phyloP scores from a whole-genome alignment of 768 basidiomycete genomes.

The Leccinum uliginosum region DNA sequence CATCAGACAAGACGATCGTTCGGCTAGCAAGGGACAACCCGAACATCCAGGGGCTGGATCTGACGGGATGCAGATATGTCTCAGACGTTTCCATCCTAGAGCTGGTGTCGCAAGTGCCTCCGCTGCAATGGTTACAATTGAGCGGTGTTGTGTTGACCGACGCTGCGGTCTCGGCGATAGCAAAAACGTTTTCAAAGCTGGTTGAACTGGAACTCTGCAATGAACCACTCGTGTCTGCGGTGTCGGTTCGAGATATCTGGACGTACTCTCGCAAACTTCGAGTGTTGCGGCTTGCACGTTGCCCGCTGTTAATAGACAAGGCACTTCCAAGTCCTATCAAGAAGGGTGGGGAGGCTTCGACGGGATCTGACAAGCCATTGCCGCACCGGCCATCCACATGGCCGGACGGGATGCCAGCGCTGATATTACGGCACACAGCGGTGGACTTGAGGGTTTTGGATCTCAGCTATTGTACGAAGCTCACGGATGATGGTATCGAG shows the following conservation, averaged over 20 bases:
- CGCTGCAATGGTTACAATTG: slow-evolving; percentile 71
- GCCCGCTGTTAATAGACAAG: slow-evolving; percentile 70
- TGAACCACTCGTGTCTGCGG: slow-evolving; percentile 62
- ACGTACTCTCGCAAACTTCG: slow-evolving; percentile 74
- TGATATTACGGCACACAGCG: slow-evolving; percentile 59
- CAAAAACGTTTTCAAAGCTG: slow-evolving; percentile 69
- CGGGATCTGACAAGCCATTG: slow-evolving; percentile 44
- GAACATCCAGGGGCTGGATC: slow-evolving; percentile 69
- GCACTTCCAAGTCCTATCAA: slow-evolving; percentile 60
- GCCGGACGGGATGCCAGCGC: slow-evolving; percentile 58
- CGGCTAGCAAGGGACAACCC: slow-evolving; percentile 58
- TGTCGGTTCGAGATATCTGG: slow-evolving; percentile 78
- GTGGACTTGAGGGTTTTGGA: slow-evolving; percentile 78
- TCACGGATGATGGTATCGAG: slow-evolving; percentile 74
- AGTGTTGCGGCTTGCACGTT: slow-evolving; percentile 73
- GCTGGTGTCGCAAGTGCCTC: slow-evolving; percentile 61
- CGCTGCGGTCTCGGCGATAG: slow-evolving; percentile 60
- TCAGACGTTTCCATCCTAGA: slow-evolving; percentile 77
- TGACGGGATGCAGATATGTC: slow-evolving; percentile 70
- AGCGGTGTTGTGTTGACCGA: slow-evolving; percentile 64
- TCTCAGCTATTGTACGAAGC: slow-evolving; percentile 59
- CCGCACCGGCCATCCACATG: slow-evolving; percentile 55
- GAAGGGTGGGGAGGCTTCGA: slow-evolving; percentile 27
- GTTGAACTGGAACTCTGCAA: slow-evolving; percentile 77
- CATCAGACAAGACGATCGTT: slow-evolving; percentile 66